Conservation (phyloP, 2,329 filamentous ascomycete species). For the Zopfia rhizophila region DNA sequence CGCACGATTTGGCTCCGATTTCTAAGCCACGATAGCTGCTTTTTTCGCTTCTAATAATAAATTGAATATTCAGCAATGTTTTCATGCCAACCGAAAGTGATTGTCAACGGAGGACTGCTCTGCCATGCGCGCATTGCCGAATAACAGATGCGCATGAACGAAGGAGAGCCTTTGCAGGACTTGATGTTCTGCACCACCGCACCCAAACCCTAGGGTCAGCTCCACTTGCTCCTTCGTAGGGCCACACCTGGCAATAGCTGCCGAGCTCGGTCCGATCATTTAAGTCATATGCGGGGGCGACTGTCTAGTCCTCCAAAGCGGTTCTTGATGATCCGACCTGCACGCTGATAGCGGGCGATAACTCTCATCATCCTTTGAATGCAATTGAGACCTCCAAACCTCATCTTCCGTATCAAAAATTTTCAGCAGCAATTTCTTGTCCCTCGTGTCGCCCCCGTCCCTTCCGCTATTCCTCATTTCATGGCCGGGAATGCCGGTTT, state of each 20-base stretch:
- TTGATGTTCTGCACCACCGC: too few species aligned
- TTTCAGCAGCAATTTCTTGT: conserved; percentile 6
- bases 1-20: too few species aligned
- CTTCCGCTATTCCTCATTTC: too few species aligned
- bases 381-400: neutral
- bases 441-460: neutral
- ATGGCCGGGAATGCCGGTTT: conserved; percentile 36
- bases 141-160: too few species aligned
- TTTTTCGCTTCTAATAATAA: too few species aligned
- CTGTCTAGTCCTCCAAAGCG: conserved; percentile 19
- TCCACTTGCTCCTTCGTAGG: conserved; percentile 5
- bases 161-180: too few species aligned
- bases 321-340: conserved; percentile 8
- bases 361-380: conserved; percentile 14
- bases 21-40: conserved; percentile 33
- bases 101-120: too few species aligned
- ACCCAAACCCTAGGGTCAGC: too few species aligned
- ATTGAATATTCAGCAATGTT: too few species aligned
- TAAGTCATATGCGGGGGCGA: too few species aligned
- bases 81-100: too few species aligned
- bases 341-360: conserved; percentile 4
- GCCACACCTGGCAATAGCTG: conserved; percentile 14
- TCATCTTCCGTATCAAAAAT: conserved; percentile 6
- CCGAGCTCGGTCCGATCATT: conserved; percentile 26
- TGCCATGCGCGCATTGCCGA: too few species aligned